Evolutionary conservation across 805 yeast genomes (phyloP).

Genomic region (Citeromyces matritensis): DNA sequence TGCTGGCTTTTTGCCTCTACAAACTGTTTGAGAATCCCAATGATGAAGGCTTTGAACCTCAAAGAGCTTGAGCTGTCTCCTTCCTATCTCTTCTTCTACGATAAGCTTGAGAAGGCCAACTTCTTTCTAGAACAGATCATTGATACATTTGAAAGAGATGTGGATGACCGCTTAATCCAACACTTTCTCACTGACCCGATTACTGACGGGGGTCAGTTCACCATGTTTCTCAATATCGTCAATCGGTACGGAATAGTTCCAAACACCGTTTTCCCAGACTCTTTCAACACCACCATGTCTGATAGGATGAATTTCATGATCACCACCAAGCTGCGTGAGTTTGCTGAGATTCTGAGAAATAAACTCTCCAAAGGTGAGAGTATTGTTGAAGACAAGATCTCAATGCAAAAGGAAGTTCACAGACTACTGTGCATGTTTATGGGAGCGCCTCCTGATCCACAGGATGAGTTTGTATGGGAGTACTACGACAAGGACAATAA

Average conservation of each 20-base stretch:
- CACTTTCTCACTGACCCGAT: slow-evolving; percentile 51
- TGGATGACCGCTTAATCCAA: slow-evolving; percentile 62
- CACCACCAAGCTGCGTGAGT: slow-evolving; percentile 64
- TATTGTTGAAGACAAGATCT: slow-evolving; percentile 11
- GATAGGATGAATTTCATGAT: slow-evolving; percentile 46
- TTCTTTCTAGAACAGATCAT: slow-evolving; percentile 65
- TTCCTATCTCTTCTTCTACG: slow-evolving; percentile 69
- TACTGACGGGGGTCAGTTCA: slow-evolving; percentile 84
- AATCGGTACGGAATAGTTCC: slow-evolving; percentile 77
- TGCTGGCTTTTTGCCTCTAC: slow-evolving; percentile 88
- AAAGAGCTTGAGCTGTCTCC: slow-evolving; percentile 68
- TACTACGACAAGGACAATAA: slow-evolving; percentile 59
- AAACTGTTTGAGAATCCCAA: slow-evolving; percentile 55
- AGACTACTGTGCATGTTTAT: slow-evolving; percentile 52
- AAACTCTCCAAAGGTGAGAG: slow-evolving; percentile 9
- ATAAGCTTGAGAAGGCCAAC: slow-evolving; percentile 76
- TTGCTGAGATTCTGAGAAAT: slow-evolving; percentile 52
- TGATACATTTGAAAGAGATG: slow-evolving; percentile 48
- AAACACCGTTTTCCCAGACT: slow-evolving; percentile 57
- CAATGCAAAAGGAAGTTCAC: slow-evolving; percentile 47
- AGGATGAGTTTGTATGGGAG: slow-evolving; percentile 59
- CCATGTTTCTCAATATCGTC: slow-evolving; percentile 67
- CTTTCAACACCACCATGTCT: slow-evolving; percentile 38
- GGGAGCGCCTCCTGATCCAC: slow-evolving; percentile 70
- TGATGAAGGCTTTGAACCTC: slow-evolving; percentile 47